A percentile compares a stretch with the other conserved stretches of the same genome.
These are phyloP conservation scores for Cordyceps javanica DNA, from an alignment of 2,329 filamentous ascomycete genomes.

Conservation along the genomic window DNA sequence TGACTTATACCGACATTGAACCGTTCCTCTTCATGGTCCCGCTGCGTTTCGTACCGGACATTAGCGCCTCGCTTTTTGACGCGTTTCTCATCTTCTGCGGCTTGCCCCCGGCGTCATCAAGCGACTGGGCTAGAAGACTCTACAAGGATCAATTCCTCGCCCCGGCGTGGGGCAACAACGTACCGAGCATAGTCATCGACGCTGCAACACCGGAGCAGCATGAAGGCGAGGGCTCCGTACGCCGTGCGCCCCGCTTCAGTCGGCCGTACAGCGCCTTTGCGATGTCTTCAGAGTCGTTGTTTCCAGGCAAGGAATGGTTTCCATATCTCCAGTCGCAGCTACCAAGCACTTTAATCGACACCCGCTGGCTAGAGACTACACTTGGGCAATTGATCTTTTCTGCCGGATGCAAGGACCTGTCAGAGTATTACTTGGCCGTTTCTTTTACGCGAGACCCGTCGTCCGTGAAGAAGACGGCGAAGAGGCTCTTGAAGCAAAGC, in stretches of 20 bases:
- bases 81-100: slow-evolving; percentile 65
- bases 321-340: not conserved
- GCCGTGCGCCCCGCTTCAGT: slow-evolving; percentile 5
- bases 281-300: not conserved
- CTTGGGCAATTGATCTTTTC: slow-evolving; percentile 46
- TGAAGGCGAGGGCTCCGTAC: slow-evolving; percentile 13
- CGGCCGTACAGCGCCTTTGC: not conserved
- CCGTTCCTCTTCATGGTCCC: slow-evolving; percentile 53
- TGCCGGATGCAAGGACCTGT: slow-evolving; percentile 35
- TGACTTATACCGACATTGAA: slow-evolving; percentile 72
- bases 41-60: slow-evolving; percentile 21
- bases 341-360: not conserved
- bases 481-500: slow-evolving; percentile 66
- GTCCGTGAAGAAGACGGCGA: slow-evolving; percentile 63
- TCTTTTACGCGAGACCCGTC: slow-evolving; percentile 49
- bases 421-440: slow-evolving; percentile 65
- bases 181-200: slow-evolving; percentile 1
- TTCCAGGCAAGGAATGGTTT: slow-evolving; percentile 1
- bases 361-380: not conserved
- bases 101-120: slow-evolving; percentile 45
- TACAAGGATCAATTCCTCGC: slow-evolving; percentile 26
- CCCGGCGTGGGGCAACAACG: not conserved
- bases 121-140: slow-evolving; percentile 25
- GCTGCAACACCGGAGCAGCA: not conserved
- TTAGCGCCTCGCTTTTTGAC: slow-evolving; percentile 51